Evolutionary conservation across 2,329 filamentous ascomycete genomes (phyloP), one percentile per base, ranked within the genome.

Genomic region (Epichloe sylvatica): DNA sequence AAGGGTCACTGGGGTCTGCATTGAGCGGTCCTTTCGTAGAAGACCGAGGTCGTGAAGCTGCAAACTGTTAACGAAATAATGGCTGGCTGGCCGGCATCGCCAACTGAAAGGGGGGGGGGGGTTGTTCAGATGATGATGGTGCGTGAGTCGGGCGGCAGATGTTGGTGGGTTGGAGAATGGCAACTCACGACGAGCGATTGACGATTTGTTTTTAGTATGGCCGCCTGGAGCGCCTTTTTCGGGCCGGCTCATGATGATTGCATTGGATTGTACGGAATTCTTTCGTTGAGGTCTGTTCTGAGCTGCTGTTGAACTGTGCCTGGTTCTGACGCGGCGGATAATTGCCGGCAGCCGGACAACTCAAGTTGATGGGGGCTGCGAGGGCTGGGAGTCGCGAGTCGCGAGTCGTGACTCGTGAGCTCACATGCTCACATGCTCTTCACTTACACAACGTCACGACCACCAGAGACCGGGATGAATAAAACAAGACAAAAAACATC

Each of bases 41-140:
- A 13, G 52, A 53, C 8, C 49, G 51, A 21, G 49, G 54, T 43
- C 51, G 52, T 35, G 54, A 54, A 25, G 54, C 54, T 56, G 40
- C 3, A 23, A 25, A 3, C 5, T 48, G 35, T 47, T 19, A 49
- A 33, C 35, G 3, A 15, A 7, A 17, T 21, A 23, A 39, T 19
- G n/a, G 25, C 25, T 46, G 33, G 19, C 33, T 13, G 19, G 3
- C 5, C 30, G 30, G 30, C 30, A 30, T 11, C 30, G 8, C 1
- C 9, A 11, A 30, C 8, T 17, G 17, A 17, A 17, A n/a, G n/a
- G 30, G 36, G n/a, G 33, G 6, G 9, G 12, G 41, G 17, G 13
- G 19, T 40, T 5, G 19, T 25, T 21, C 4, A 17, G 36, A n/a
- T 15, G 11, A 35, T 34, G 37, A 13, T 30, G 30, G 30, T 30